Conservation (phyloP, 2,329 filamentous ascomycete genomes). For the Magnaporthiopsis incrustans region DNA sequence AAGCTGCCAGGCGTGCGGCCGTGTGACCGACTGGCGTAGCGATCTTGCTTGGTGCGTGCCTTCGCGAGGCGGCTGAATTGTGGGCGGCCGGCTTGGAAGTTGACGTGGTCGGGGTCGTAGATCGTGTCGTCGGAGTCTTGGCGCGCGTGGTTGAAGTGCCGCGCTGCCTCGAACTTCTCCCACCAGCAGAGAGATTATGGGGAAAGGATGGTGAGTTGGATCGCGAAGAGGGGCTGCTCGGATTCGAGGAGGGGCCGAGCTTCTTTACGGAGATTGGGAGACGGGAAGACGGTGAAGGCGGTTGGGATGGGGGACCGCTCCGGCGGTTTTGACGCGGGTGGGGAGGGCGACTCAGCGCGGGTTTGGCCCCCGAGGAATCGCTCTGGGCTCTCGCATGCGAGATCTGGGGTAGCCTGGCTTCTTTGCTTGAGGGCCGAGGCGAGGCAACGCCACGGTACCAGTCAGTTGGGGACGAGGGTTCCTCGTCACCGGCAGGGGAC, state of each 20-base stretch:
- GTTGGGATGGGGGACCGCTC: constrained; percentile 11
- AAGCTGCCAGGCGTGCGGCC: constrained; percentile 53
- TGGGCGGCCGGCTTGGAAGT: constrained; percentile 37
- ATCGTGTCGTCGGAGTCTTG: constrained; percentile 30
- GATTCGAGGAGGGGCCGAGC: constrained; percentile 33
- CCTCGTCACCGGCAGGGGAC: constrained; percentile 45
- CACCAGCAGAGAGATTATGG: constrained; percentile 34
- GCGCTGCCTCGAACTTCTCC: constrained; percentile 28
- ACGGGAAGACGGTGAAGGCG: constrained; percentile 25
- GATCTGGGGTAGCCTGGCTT: constrained; percentile 19
- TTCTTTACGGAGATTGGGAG: constrained; percentile 31
- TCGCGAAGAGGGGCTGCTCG: constrained; percentile 44
- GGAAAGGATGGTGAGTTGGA: constrained; percentile 46
- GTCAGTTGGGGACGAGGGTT: constrained; percentile 57
- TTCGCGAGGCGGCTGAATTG: constrained; percentile 21
- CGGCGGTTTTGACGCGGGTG: constrained; percentile 3
- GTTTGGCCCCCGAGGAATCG: constrained; percentile 33
- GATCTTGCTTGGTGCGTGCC: constrained; percentile 30
- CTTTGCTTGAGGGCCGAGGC: constrained; percentile 14
- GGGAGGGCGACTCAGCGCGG: neutral
- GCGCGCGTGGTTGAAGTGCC: constrained; percentile 25
- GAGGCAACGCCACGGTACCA: constrained; percentile 46
- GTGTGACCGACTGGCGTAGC: constrained; percentile 40
- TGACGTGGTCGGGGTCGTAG: constrained; percentile 17
- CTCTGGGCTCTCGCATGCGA: constrained; percentile 49